Base-by-base conservation (phyloP, 768 basidiomycete genomes). In the Mycena rosella region DNA sequence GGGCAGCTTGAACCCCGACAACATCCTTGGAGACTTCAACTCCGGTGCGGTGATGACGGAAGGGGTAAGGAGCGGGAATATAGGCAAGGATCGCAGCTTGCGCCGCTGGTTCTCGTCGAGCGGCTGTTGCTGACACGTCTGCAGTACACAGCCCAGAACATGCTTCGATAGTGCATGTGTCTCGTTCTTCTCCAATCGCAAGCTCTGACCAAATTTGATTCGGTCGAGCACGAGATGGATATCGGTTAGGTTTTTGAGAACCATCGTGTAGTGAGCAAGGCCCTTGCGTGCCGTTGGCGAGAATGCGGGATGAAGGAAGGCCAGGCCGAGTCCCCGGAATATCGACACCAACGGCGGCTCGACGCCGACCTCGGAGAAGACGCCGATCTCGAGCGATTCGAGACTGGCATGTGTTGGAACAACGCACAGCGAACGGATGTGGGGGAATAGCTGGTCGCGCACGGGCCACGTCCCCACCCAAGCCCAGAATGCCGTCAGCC, bases 401-500 rank as follows among this genome's bases (percentile, higher is more conserved):
- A 83, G 60, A 9, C 78, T 78, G 8, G 69, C 63, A 18, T 70
- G 71, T 0, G 81, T 78, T 1, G 84, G 84, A 8, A 85, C 72
- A 14, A 84, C 68, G 32, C 70, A 75, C 1, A 79, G 58, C 2
- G 71, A 34, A 3, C 60, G 40, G 36, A 82, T 71, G 15, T 62
- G 66, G 0, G 69, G 56, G 40, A 78, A 77, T 0, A 82, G 60
- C 9, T 70, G 59, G 2, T 69, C 63, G 20, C 66, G 70, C 15
- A 52, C 62, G 0, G 54, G 20, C 74, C 77, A 83, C 0, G 42
- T 63, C 7, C 65, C 71, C 49, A 83, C 55, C 86, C 85, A 87
- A 3, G 57, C 45, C 86, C 86, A 87, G 65, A 86, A 86, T 2
- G 60, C 54, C 1, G 76, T 72, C n/a, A 85, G 60, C 82, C 83